A percentile compares a stretch with the other conserved stretches of the same genome.
These are phyloP conservation scores for Phytophthora sp. DNA, from an alignment of 352 stramenopile genomes.

Conservation along the genomic window DNA sequence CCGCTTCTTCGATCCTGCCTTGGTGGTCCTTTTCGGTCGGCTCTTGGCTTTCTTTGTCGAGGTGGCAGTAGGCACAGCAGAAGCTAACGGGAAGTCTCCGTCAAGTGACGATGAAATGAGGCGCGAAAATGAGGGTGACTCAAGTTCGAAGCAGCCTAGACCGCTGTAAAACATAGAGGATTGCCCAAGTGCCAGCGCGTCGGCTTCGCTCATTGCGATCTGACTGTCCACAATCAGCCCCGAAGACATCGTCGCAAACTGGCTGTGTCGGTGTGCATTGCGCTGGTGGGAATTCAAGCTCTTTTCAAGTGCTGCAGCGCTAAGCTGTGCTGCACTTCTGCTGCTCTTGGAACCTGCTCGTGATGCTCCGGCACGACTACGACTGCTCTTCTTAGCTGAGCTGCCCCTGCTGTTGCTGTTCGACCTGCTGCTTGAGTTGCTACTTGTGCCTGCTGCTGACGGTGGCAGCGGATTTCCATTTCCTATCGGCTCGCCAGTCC, in stretches of 20 bases:
- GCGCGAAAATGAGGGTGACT: conserved; percentile 67
- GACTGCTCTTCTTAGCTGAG: conserved; percentile 30
- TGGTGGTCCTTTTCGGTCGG: conserved; percentile 30
- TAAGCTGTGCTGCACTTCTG: conserved; percentile 17
- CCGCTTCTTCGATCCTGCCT: conserved; percentile 59
- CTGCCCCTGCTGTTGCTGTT: conserved; percentile 27
- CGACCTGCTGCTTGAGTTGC: conserved; percentile 15
- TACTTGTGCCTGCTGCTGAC: not conserved
- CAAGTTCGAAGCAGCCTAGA: conserved; percentile 70
- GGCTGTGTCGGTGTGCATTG: conserved; percentile 38
- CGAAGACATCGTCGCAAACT: conserved; percentile 36
- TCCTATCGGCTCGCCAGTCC: conserved; percentile 24
- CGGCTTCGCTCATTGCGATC: conserved; percentile 31
- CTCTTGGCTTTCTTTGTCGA: conserved; percentile 45
- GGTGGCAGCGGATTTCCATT: conserved; percentile 30
- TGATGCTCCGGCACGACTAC: conserved; percentile 24
- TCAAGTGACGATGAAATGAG: conserved; percentile 44
- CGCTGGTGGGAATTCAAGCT: conserved; percentile 39
- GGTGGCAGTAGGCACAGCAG: conserved; percentile 9
- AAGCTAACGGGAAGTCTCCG: conserved; percentile 21
- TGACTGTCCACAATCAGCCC: conserved; percentile 37
- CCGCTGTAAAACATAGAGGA: conserved; percentile 65
- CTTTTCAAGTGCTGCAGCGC: conserved; percentile 33
- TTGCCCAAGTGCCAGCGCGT: conserved; percentile 27
- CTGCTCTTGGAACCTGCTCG: conserved; percentile 17